Conservation (phyloP, 371 early-diverging fungal species). For the Mortierella sp. region DNA sequence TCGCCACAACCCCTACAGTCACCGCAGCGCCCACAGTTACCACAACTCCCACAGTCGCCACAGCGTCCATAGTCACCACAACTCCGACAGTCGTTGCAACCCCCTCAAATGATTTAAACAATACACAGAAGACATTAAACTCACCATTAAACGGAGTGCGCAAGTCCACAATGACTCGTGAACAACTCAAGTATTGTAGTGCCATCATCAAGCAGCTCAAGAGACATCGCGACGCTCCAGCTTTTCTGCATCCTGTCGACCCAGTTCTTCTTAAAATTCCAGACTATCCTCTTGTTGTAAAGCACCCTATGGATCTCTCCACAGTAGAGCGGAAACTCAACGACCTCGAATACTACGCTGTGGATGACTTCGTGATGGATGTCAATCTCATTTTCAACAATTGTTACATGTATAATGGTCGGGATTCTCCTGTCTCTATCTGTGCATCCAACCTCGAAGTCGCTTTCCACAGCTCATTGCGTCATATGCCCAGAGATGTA, state of each 20-base stretch:
- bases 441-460: conserved; percentile 82
- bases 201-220: conserved; percentile 83
- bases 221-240: conserved; percentile 79
- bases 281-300: conserved; percentile 94
- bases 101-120: not conserved
- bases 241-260: conserved; percentile 96
- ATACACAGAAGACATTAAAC: not conserved
- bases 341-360: conserved; percentile 70
- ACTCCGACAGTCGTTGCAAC: not conserved
- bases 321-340: conserved; percentile 94
- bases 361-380: conserved; percentile 82
- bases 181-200: conserved; percentile 87
- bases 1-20: not conserved
- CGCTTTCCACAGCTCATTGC: conserved; percentile 77
- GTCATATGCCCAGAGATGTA: conserved; percentile 72
- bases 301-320: conserved; percentile 97
- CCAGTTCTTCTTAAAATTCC: conserved; percentile 93
- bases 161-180: conserved; percentile 73
- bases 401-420: conserved; percentile 92
- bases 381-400: conserved; percentile 86
- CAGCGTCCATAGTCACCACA: too few relatives aligned
- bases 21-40: too few relatives aligned
- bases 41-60: too few relatives aligned
- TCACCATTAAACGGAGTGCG: conserved; percentile 30
- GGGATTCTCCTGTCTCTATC: conserved; percentile 79